phyloP scores from a whole-genome alignment of 1,284 basidiomycete genomes.

The Fistulina hepatica region DNA sequence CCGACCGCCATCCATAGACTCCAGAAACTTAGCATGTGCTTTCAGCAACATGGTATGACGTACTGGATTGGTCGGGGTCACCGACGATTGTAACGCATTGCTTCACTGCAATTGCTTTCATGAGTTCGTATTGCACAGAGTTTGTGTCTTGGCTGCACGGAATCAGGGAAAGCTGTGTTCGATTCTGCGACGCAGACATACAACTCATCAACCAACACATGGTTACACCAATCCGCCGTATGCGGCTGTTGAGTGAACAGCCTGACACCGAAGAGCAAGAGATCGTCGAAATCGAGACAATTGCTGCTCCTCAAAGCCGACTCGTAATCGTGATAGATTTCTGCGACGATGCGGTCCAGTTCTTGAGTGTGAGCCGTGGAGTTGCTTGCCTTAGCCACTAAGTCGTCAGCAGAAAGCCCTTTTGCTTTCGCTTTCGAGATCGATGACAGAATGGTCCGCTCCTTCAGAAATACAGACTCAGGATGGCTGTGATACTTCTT shows the following conservation, averaged over 20 bases:
- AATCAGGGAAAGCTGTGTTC: conserved; percentile 1
- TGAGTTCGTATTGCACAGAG: conserved; percentile 74
- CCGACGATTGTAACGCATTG: conserved; percentile 76
- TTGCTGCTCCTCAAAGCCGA: conserved; percentile 49
- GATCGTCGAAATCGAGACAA: conserved; percentile 84
- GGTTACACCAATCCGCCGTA: conserved; percentile 54
- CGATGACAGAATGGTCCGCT: conserved; percentile 43
- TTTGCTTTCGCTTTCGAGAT: conserved; percentile 82
- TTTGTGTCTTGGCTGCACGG: conserved; percentile 76
- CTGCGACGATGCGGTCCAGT: conserved; percentile 33
- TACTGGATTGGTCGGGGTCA: conserved; percentile 87
- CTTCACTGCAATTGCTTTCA: conserved; percentile 56
- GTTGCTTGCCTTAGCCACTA: conserved; percentile 14
- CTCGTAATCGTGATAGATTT: conserved; percentile 67
- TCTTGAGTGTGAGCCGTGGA: conserved; percentile 15
- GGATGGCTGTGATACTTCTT: conserved; percentile 45
- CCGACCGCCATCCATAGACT: conserved; percentile 87
- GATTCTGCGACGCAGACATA: conserved; percentile 29
- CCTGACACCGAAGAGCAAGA: conserved; percentile 68
- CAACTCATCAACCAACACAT: conserved; percentile 88
- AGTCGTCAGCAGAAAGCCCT: conserved; percentile 43
- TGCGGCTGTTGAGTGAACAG: conserved; percentile 51
- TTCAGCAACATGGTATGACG: conserved; percentile 13
- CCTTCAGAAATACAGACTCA: conserved; percentile 47
- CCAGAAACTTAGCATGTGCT: neutral